Evolutionary conservation across 1,139 yeast species (phyloP).

Genomic region (Suhomyces terraborum): DNA sequence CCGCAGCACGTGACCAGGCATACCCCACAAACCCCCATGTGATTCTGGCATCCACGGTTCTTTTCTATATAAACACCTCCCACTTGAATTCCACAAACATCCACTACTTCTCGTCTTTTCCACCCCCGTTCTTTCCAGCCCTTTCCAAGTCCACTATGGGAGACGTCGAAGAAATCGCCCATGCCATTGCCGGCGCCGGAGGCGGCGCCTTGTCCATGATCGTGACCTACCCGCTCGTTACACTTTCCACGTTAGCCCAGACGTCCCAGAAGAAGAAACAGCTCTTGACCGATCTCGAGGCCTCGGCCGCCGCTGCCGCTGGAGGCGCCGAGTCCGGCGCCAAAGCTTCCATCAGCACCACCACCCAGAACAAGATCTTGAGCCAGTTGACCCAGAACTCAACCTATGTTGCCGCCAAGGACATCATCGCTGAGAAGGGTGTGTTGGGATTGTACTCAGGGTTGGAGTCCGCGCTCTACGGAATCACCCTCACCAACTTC

Average conservation of each 20-base stretch:
- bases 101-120: too few relatives aligned
- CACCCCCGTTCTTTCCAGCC: not conserved
- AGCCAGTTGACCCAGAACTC: conserved; percentile 25
- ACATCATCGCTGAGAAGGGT: conserved; percentile 65
- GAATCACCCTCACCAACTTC: conserved; percentile 83
- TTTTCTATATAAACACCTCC: conserved; percentile 1
- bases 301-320: conserved; percentile 13
- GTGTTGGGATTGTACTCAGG: conserved; percentile 77
- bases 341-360: conserved; percentile 16
- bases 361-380: conserved; percentile 24
- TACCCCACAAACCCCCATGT: conserved; percentile 15
- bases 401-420: conserved; percentile 40
- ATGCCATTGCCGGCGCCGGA: conserved; percentile 90
- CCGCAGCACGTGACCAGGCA: conserved; percentile 1
- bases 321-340: conserved; percentile 3
- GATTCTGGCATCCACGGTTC: conserved; percentile 7
- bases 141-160: conserved; percentile 24
- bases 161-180: conserved; percentile 62
- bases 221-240: conserved; percentile 82
- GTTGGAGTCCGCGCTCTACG: conserved; percentile 82
- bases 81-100: too few relatives aligned
- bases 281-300: conserved; percentile 18
- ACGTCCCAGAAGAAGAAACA: conserved; percentile 52
- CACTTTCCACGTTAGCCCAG: conserved; percentile 83
- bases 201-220: conserved; percentile 89